Conservation (phyloP, 345 rosid genomes). For the Salix dunnii region DNA sequence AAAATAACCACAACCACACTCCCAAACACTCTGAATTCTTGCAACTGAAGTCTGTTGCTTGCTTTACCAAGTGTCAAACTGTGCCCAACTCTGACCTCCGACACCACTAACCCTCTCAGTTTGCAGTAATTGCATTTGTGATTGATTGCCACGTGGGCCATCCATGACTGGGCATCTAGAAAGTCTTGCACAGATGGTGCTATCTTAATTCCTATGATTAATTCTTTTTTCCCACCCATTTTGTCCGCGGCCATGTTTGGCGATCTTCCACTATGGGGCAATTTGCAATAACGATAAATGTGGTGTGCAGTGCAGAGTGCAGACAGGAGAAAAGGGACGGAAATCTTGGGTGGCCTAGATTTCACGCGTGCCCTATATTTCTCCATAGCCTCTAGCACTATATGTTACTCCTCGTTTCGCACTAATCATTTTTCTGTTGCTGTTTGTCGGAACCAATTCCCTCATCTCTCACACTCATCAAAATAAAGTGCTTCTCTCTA, state of each 20-base stretch:
- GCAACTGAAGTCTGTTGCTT: no score
- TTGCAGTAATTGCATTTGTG: slow-evolving; percentile 4
- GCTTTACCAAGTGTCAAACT: background rate
- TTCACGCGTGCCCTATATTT: slow-evolving; percentile 41
- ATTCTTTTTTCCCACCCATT: background rate
- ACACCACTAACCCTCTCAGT: slow-evolving; percentile 6
- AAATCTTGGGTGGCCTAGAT: slow-evolving; percentile 27
- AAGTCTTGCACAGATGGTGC: background rate
- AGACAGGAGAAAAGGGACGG: slow-evolving; percentile 24
- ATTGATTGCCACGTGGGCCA: slow-evolving; percentile 5
- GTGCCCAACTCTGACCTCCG: background rate
- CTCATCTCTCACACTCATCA: background rate
- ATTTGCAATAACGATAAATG: slow-evolving; percentile 16
- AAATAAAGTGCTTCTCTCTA: background rate
- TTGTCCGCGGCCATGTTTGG: slow-evolving; percentile 15
- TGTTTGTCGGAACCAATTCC: background rate
- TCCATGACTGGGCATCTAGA: slow-evolving; percentile 18
- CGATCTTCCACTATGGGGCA: slow-evolving; percentile 7
- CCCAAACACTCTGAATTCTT: no score
- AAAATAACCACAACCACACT: no score
- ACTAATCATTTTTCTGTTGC: slow-evolving; percentile 20
- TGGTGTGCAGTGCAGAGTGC: slow-evolving; percentile 13
- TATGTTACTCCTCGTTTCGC: slow-evolving; percentile 18
- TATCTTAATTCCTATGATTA: background rate
- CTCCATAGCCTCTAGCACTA: slow-evolving; percentile 13